These are phyloP conservation scores for Beta macrorhiza DNA, from an alignment of 179 eudicot genomes.

Conservation along the genomic window DNA sequence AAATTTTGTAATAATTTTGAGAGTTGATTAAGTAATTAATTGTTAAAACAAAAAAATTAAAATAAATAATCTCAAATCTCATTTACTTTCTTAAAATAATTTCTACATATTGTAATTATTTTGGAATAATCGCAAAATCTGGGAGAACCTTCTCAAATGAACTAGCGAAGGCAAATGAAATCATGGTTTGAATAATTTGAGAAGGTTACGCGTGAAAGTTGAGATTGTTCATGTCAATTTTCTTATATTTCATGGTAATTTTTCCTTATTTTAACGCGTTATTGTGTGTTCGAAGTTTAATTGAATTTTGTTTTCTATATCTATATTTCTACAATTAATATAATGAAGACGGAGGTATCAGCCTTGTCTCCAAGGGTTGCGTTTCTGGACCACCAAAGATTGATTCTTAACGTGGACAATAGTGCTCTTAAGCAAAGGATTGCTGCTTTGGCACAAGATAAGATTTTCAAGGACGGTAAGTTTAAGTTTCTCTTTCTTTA, in stretches of 20 bases:
- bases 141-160: too few relatives aligned
- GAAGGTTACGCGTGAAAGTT: too few relatives aligned
- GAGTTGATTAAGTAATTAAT: constrained; percentile 1
- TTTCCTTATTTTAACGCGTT: background rate
- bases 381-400: constrained; percentile 80
- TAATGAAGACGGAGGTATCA: constrained; percentile 77
- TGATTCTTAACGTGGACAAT: constrained; percentile 83
- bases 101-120: too few relatives aligned
- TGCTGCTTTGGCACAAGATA: constrained; percentile 91
- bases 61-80: background rate
- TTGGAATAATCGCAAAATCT: too few relatives aligned
- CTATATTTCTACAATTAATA: background rate
- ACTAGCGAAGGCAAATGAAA: too few relatives aligned
- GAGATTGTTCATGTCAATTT: too few relatives aligned
- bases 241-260: background rate
- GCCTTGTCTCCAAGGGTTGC: constrained; percentile 92
- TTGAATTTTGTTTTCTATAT: background rate
- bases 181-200: too few relatives aligned
- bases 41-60: background rate
- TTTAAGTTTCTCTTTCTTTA: background rate
- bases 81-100: too few relatives aligned
- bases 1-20: background rate
- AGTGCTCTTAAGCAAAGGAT: constrained; percentile 86
- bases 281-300: background rate
- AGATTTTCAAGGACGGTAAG: constrained; percentile 87